Evolutionary conservation across 257 asterid species (phyloP).

Genomic region (Solanum peruvianum): DNA sequence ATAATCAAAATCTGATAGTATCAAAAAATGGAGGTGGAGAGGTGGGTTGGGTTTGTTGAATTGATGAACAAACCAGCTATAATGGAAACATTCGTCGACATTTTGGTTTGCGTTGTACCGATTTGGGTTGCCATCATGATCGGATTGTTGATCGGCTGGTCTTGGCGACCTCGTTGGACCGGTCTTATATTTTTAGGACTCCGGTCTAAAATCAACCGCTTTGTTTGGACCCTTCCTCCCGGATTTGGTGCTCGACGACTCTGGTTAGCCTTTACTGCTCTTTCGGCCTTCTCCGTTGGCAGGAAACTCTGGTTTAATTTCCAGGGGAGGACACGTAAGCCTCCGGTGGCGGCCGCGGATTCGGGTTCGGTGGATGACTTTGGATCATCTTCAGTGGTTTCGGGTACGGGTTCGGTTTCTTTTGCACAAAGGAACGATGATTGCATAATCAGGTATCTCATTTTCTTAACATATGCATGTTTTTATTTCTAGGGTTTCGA

Average conservation of each 20-base stretch:
- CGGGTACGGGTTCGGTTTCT: background rate
- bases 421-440: background rate
- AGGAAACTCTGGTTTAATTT: conserved; percentile 65
- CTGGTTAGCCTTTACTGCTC: conserved; percentile 87
- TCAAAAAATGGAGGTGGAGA: conserved; percentile 38
- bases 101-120: conserved; percentile 79
- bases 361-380: conserved; percentile 16
- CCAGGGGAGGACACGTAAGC: conserved; percentile 32
- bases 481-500: background rate
- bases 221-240: conserved; percentile 76
- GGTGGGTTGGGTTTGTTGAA: conserved; percentile 31
- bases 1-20: background rate
- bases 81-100: conserved; percentile 84
- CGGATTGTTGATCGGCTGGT: conserved; percentile 92
- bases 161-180: conserved; percentile 93
- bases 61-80: conserved; percentile 44
- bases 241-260: conserved; percentile 91
- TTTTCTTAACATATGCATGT: background rate
- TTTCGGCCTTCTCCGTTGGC: conserved; percentile 80
- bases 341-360: background rate
- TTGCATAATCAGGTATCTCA: conserved; percentile 23
- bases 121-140: conserved; percentile 97
- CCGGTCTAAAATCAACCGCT: conserved; percentile 65
- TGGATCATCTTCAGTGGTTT: background rate
- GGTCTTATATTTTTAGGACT: conserved; percentile 68